Conservation (phyloP, 257 asterid species). For the Nicotiana noctiflora region DNA sequence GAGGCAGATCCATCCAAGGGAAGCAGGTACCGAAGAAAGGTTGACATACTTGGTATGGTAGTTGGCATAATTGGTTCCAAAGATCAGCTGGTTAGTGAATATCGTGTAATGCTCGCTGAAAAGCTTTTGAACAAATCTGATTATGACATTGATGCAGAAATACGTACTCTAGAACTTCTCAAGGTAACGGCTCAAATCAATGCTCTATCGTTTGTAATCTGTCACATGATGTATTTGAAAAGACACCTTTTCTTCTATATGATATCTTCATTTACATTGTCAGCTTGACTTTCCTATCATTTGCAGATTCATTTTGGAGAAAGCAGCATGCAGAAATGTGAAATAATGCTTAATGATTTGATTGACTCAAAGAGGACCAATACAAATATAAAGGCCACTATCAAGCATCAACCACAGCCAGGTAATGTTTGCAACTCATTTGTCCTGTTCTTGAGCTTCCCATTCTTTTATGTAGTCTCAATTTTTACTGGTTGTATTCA, state of each 20-base stretch:
- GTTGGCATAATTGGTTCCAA: constrained; percentile 95
- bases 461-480: neutral
- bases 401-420: constrained; percentile 50
- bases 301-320: constrained; percentile 97
- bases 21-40: constrained; percentile 73
- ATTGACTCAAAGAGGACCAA: constrained; percentile 92
- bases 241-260: neutral
- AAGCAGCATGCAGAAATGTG: constrained; percentile 97
- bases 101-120: constrained; percentile 98
- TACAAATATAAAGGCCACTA: constrained; percentile 75
- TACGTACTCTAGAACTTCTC: constrained; percentile 89
- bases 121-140: constrained; percentile 90
- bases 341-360: constrained; percentile 96
- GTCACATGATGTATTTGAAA: neutral
- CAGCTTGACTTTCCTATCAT: constrained; percentile 14
- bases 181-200: constrained; percentile 47
- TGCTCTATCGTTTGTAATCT: constrained; percentile 11
- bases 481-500: constrained; percentile 11
- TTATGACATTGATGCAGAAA: constrained; percentile 93
- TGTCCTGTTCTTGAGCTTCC: neutral
- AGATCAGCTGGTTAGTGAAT: constrained; percentile 95
- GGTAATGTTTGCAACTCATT: constrained; percentile 25
- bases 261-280: constrained; percentile 9
- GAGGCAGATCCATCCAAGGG: constrained; percentile 91
- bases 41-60: constrained; percentile 92